Evolutionary conservation across 805 yeast species (phyloP), one percentile per base, ranked within the genome.

Genomic region (Candida dendrica): DNA sequence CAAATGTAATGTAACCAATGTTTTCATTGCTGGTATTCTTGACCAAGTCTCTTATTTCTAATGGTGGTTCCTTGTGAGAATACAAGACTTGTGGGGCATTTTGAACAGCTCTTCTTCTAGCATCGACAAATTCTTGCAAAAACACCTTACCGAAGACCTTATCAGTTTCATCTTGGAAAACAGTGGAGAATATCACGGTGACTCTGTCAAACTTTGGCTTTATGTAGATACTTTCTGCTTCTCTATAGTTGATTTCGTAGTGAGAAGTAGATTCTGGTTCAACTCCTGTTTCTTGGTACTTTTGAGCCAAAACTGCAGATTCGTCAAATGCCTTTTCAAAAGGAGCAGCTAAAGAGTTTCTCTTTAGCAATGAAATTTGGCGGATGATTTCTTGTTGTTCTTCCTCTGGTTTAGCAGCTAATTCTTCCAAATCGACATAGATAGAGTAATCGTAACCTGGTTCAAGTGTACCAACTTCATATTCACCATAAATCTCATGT

Each of bases 31-130:
- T 53, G 17, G 63, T 64, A 36, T 52, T 47, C 15, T 52, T 56
- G 29, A 66, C 72, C 33, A 75, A 63, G 43, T 65, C 61, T 44
- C 79, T 71, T 43, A 85, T 72, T 60, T 93, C 99, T 56, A 88
- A 72, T 8, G 99, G 99, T n/a, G 97, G 87, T 53, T 87, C 96
- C 48, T 72, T 75, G 59, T 83, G 89, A 6, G 95, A 83, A 58
- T 84, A 90, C 54, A 93, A 75, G 41, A 93, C 99, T 69, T 93
- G 99, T 15, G 99, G 99, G 2, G 98, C 97, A 39, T 93, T 90
- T 66, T 93, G 98, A 46, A 93, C 91, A 5, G 95, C 84, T 63
- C 96, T 77, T 60, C 85, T 85, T 65, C 99, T 80, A 10, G 98
- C 96, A 62, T 90, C 97, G 36, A 89, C 95, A 61, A 90, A 90